Base-by-base conservation (phyloP, 352 stramenopile species). In the Chrysophaeum taylorii region DNA sequence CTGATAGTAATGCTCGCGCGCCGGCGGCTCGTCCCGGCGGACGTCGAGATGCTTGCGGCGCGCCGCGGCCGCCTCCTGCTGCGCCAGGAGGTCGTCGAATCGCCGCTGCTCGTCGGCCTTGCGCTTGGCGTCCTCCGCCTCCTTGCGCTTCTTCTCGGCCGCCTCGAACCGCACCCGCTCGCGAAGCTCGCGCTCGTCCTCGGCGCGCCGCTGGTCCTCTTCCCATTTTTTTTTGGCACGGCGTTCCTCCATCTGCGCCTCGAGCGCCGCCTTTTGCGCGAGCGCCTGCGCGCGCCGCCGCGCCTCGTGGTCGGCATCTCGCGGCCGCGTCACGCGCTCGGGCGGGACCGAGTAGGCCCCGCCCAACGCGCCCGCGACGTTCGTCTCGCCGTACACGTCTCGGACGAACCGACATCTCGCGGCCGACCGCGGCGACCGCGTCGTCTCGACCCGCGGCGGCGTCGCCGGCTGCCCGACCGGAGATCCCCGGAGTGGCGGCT, bases 81-180 rank as follows among this genome's bases (percentile, higher is more conserved):
- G 16, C 57, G 57, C 57, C 18, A 45, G 45, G 31, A 66, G 35
- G 35, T 66, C 57, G 57, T 66, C 57, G 33, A 66, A n/a, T 12
- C 35, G 57, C 33, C 12, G 27, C 35, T 66, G 57, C 35, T 66
- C 57, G 5, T 23, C 23, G 18, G 23, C 33, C 57, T 23, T 42
- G 12, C 27, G 15, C 2, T 27, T 35, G 33, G 12, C 12, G 12
- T 66, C 57, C 12, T 4, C 57, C 14, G 23, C 57, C 1, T 42
- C 57, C 33, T 45, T 41, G 2, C 7, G 1, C 12, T 16, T 23
- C 12, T 7, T 2, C 5, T 66, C 57, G 12, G 41, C 57, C 12
- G 57, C 57, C 1, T 66, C 57, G 5, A 27, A 2, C 35, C 18
- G 33, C 9, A 2, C 2, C 31, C 31, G 9, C 33, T 66, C 36